Conservation (phyloP, 2,329 filamentous ascomycete genomes). For the Tolypocladium ovalisporum region DNA sequence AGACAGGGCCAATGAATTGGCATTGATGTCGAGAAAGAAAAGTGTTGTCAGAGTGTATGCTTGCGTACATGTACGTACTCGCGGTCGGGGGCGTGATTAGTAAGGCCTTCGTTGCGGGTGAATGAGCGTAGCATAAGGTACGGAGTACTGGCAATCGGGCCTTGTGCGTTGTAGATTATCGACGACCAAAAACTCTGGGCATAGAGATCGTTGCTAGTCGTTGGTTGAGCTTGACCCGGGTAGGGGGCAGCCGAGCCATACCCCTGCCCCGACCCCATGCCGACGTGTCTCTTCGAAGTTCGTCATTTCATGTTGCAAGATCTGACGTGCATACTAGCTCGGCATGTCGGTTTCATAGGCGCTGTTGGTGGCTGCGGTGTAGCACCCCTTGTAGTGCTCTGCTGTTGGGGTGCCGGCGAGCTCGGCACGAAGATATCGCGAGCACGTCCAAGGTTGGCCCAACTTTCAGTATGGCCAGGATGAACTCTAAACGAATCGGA, state of each 20-base stretch:
- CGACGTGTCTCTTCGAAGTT: neutral
- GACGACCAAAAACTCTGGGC: neutral
- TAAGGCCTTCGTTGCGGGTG: neutral
- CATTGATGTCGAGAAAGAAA: neutral
- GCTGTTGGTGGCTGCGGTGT: neutral
- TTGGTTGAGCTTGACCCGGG: neutral
- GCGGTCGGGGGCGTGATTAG: neutral
- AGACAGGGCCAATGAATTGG: neutral
- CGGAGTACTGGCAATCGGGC: neutral
- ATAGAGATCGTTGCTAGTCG: neutral
- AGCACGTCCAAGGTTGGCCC: too few species aligned
- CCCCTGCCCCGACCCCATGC: neutral
- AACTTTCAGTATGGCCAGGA: too few species aligned
- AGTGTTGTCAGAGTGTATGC: neutral
- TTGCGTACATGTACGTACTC: too few species aligned
- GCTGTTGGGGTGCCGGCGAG: neutral
- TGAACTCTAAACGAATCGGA: too few species aligned
- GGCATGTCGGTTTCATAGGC: neutral
- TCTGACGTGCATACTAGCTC: neutral
- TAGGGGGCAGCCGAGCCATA: neutral
- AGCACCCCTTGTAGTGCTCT: neutral
- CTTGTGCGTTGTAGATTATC: neutral
- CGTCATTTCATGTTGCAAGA: neutral
- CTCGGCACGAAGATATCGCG: neutral
- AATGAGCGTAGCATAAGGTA: neutral